Conservation (phyloP, 2,329 filamentous ascomycete species). For the Sarocladiaceae sp. region DNA sequence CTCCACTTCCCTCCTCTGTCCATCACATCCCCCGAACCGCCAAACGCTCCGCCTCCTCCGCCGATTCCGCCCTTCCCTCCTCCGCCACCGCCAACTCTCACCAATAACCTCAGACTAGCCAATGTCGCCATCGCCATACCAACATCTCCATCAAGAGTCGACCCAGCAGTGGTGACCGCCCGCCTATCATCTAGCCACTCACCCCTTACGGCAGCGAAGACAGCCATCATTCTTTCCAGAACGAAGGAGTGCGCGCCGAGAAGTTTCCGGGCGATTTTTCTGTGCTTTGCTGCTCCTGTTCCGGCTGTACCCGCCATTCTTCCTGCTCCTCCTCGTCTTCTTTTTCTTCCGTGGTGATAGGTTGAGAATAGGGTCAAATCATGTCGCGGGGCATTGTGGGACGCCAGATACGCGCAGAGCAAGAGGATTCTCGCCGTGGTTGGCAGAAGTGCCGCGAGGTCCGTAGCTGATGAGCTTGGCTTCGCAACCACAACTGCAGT, state of each 20-base stretch:
- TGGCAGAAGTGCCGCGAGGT: conserved; percentile 58
- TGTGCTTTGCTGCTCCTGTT: conserved; percentile 42
- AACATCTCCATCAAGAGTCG: conserved; percentile 49
- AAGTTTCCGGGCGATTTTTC: conserved; percentile 72
- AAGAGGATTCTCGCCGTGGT: conserved; percentile 71
- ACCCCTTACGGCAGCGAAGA: conserved; percentile 62
- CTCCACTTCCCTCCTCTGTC: conserved; percentile 72
- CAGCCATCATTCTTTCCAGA: conserved; percentile 73
- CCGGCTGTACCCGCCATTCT: conserved; percentile 20
- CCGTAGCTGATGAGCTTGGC: conserved; percentile 24
- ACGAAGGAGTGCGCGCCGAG: conserved; percentile 74
- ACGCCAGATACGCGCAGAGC: conserved; percentile 74
- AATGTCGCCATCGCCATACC: conserved; percentile 68
- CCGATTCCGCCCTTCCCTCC: neutral
- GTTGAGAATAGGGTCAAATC: conserved; percentile 75
- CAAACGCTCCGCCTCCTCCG: conserved; percentile 6
- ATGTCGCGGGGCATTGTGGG: conserved; percentile 71
- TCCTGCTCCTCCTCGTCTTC: conserved; percentile 44
- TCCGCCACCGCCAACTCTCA: conserved; percentile 53
- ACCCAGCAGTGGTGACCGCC: conserved; percentile 17
- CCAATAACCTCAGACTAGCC: conserved; percentile 63
- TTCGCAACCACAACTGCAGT: conserved; percentile 11
- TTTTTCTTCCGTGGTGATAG: conserved; percentile 49
- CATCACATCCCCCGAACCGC: conserved; percentile 49
- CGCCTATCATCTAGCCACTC: conserved; percentile 43